phyloP scores from a whole-genome alignment of 805 yeast species.

The Wickerhamiella galacta region DNA sequence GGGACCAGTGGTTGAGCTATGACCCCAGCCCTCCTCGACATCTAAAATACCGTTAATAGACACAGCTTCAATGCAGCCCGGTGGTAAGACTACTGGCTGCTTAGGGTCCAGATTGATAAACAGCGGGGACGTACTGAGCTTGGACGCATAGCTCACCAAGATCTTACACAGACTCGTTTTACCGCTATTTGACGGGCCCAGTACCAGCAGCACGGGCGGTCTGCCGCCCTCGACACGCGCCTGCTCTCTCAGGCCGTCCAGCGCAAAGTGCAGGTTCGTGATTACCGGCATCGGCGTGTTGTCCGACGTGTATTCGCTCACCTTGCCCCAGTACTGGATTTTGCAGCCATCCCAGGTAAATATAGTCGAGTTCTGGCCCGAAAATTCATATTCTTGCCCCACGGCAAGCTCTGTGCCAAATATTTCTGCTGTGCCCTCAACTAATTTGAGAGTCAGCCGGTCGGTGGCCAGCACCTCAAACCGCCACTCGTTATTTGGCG shows the following conservation, averaged over 20 bases:
- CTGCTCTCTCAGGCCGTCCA: slow-evolving; percentile 37
- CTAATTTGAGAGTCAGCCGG: slow-evolving; percentile 33
- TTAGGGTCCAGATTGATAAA: slow-evolving; percentile 66
- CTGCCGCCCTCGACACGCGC: slow-evolving; percentile 17
- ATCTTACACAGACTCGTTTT: slow-evolving; percentile 61
- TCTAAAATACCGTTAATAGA: slow-evolving; percentile 70
- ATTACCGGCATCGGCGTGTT: slow-evolving; percentile 51
- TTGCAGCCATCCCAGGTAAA: slow-evolving; percentile 51
- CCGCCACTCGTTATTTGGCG: slow-evolving; percentile 48
- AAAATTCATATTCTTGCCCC: slow-evolving; percentile 43
- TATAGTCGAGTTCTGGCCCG: slow-evolving; percentile 37
- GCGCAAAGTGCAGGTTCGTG: slow-evolving; percentile 55
- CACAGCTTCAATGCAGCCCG: slow-evolving; percentile 74
- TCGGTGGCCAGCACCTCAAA: slow-evolving; percentile 45
- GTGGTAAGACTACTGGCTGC: slow-evolving; percentile 53
- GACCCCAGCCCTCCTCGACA: slow-evolving; percentile 64
- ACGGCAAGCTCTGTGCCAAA: slow-evolving; percentile 85
- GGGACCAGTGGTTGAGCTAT: slow-evolving; percentile 43
- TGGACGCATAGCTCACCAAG: slow-evolving; percentile 58
- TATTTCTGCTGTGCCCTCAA: slow-evolving; percentile 66
- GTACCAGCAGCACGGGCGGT: slow-evolving; percentile 38
- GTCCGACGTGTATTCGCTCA: slow-evolving; percentile 46
- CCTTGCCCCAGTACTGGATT: slow-evolving; percentile 30
- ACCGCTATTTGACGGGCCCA: slow-evolving; percentile 63
- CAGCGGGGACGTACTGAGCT: slow-evolving; percentile 51